These are phyloP conservation scores for Cercospora zeina DNA, from an alignment of 2,329 filamentous ascomycete species.

Conservation along the genomic window DNA sequence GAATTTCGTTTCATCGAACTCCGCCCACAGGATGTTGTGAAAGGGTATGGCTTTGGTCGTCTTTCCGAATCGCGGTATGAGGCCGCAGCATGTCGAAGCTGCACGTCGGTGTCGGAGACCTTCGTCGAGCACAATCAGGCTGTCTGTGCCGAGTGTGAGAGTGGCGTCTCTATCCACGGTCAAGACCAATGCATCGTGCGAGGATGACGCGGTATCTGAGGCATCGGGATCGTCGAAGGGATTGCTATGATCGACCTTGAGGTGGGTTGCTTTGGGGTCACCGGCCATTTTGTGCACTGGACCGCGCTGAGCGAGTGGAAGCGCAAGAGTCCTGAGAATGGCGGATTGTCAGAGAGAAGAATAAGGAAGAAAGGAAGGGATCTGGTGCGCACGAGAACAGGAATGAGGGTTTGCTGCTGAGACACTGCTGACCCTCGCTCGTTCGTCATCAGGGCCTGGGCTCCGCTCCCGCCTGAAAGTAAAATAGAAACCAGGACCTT, in stretches of 20 bases:
- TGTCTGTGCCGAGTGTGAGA: constrained; percentile 61
- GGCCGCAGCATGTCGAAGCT: constrained; percentile 57
- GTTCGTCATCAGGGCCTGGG: constrained; percentile 1
- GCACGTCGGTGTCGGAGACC: constrained; percentile 51
- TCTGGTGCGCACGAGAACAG: neutral
- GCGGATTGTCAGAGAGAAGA: neutral
- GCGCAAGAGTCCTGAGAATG: constrained; percentile 23
- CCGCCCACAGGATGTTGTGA: constrained; percentile 82
- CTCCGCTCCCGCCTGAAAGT: too few relatives aligned
- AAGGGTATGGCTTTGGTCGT: constrained; percentile 66
- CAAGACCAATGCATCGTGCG: constrained; percentile 29
- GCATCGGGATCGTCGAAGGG: constrained; percentile 39
- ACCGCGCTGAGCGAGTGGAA: constrained; percentile 35
- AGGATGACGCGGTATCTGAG: constrained; percentile 7
- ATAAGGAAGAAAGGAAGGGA: neutral
- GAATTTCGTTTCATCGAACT: constrained; percentile 53
- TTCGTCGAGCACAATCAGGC: constrained; percentile 62
- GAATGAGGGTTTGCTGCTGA: constrained; percentile 5
- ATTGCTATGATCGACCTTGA: constrained; percentile 25
- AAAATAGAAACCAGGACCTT: too few relatives aligned
- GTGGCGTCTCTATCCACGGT: constrained; percentile 59
- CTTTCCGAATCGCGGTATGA: constrained; percentile 50
- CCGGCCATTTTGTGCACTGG: neutral
- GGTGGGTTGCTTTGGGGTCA: neutral
- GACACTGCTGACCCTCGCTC: constrained; percentile 5